Evolutionary conservation across 179 eudicot species (phyloP), one percentile per base, ranked within the genome.

Genomic region (Beta lomatogona): DNA sequence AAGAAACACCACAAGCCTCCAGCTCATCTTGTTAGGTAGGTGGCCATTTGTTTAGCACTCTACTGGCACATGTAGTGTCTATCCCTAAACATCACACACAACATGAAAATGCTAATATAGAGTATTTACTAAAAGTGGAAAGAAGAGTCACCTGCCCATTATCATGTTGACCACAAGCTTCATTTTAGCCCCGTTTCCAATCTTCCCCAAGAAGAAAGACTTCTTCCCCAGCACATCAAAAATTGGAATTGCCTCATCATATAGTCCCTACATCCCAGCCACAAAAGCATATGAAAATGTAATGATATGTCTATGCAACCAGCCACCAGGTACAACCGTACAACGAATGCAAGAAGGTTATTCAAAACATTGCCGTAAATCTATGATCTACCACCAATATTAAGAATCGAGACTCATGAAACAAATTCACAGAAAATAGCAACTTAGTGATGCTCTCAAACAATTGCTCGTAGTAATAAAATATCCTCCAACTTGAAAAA

Each of bases 141-240:
- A 78, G 46, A 63, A 55, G 36, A n/a, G 22, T 71, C 21, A 96
- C 99, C 99, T 96, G 81, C 99, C 99, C 99, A 96, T 94, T 54
- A 92, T 88, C 99, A 94, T 96, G 89, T 96, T 96, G 84, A 96
- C 97, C 58, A 94, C 99, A 80, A 96, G 99, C 89, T 96, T 96
- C 99, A 94, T 96, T 87, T 89, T 91, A 54, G 99, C 99, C 83
- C 97, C 99, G 78, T 96, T 92, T 77, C 99, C 99, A 53, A 94
- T 91, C 74, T 91, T 68, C 25, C 99, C 99, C 83, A 96, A 82
- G 85, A 84, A 96, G 85, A 94, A 94, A 13, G 98, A 94, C 80
- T 94, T 96, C 89, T 96, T 96, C 46, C 99, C 99, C 92, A 96
- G 74, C 69, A 96, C 89, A 80, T 94, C 93, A 15, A 96, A 96